Percentiles rank a stretch among this genome's conserved stretches.
Evolutionary conservation across 2,329 filamentous ascomycete genomes (phyloP).

Genomic region (Penicillium sp.): DNA sequence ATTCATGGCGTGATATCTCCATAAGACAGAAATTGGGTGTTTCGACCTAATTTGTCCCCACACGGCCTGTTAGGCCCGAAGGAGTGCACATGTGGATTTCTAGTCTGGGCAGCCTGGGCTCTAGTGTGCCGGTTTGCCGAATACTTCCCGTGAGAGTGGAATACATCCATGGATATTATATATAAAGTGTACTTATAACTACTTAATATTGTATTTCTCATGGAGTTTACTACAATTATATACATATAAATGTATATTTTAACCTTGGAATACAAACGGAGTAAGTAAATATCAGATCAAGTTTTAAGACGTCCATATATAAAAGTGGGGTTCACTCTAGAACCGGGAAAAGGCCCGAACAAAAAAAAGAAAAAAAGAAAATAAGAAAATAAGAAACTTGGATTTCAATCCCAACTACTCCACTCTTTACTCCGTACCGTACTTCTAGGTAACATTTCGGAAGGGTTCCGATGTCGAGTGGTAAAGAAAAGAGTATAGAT

Average conservation of each 20-base stretch:
- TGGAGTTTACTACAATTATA: too few species aligned
- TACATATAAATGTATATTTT: too few species aligned
- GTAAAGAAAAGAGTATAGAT: too few species aligned
- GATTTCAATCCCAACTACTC: neutral
- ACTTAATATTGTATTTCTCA: too few species aligned
- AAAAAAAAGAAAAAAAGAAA: too few species aligned
- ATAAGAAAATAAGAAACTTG: neutral
- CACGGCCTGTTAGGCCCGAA: neutral
- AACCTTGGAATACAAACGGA: neutral
- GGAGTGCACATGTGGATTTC: neutral
- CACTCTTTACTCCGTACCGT: neutral
- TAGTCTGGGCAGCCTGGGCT: slow-evolving; percentile 12
- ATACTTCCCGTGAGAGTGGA: neutral
- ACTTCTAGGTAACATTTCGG: neutral
- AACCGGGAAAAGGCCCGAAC: neutral
- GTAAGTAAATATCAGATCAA: neutral
- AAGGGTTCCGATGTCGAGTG: neutral
- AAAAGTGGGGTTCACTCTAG: neutral
- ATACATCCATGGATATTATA: too few species aligned
- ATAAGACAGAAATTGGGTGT: neutral
- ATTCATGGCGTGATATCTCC: neutral
- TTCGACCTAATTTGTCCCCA: neutral
- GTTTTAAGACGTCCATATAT: neutral
- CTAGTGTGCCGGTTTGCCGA: slow-evolving; percentile 39
- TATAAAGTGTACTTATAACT: too few species aligned